Evolutionary conservation across 768 basidiomycete genomes (phyloP).

Genomic region (Lepiota venenata): DNA sequence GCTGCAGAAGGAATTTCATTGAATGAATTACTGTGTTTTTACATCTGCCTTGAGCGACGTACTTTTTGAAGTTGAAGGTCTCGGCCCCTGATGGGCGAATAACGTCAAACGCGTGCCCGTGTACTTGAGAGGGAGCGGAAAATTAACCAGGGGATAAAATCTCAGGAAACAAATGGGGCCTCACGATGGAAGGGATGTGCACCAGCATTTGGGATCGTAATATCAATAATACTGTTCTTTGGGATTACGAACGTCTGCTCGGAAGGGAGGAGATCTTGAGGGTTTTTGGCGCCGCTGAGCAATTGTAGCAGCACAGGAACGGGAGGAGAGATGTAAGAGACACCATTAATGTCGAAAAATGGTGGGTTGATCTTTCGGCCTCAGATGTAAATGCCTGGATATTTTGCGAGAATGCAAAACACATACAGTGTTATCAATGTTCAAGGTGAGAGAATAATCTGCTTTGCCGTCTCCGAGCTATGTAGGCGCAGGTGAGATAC

Average conservation of each 20-base stretch:
- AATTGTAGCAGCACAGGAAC: slow-evolving; percentile 7
- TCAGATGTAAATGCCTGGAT: neutral
- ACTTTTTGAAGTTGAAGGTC: slow-evolving; percentile 9
- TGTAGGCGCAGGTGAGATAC: too few species aligned
- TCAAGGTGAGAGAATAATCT: too few species aligned
- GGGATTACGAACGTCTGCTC: slow-evolving; percentile 2
- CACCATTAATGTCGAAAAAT: slow-evolving; percentile 8
- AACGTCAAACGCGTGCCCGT: slow-evolving; percentile 26
- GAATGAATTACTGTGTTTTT: neutral
- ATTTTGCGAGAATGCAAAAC: too few species aligned
- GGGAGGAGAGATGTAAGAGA: slow-evolving; percentile 1
- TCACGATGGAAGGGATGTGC: slow-evolving; percentile 8
- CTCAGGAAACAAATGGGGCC: neutral
- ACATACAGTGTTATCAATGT: too few species aligned
- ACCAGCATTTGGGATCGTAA: slow-evolving; percentile 3
- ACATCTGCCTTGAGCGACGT: neutral
- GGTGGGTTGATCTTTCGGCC: neutral
- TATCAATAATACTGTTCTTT: slow-evolving; percentile 1
- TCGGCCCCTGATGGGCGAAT: slow-evolving; percentile 11
- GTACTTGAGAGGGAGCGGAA: slow-evolving; percentile 9
- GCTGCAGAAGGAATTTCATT: neutral
- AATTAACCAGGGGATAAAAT: neutral
- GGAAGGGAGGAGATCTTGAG: slow-evolving; percentile 5
- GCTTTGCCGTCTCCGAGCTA: too few species aligned
- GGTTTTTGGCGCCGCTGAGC: slow-evolving; percentile 1